These are phyloP conservation scores for Amanita inopinata DNA, from an alignment of 768 basidiomycete genomes.

Conservation along the genomic window DNA sequence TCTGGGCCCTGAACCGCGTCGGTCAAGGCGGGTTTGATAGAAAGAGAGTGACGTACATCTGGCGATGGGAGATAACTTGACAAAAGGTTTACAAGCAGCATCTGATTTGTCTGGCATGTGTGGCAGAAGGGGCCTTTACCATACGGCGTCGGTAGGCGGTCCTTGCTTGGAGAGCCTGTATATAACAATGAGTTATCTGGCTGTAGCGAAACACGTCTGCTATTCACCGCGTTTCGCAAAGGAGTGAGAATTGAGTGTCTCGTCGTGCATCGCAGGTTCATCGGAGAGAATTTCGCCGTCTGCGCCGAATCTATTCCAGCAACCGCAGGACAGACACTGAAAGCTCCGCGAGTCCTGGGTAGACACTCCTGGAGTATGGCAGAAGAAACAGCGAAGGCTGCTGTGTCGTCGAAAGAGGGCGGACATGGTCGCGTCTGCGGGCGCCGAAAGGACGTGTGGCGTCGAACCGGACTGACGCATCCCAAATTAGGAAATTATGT, in stretches of 20 bases:
- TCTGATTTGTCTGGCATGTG: conserved; percentile 88
- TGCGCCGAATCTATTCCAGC: conserved; percentile 67
- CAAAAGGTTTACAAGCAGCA: conserved; percentile 74
- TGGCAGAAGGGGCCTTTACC: conserved; percentile 68
- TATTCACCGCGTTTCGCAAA: conserved; percentile 64
- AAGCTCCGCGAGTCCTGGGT: conserved; percentile 47
- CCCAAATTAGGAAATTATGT: conserved; percentile 2
- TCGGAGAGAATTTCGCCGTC: conserved; percentile 74
- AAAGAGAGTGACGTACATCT: conserved; percentile 39
- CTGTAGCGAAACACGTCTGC: neutral
- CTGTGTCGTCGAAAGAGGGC: conserved; percentile 45
- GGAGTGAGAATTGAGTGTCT: conserved; percentile 55
- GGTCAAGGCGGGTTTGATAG: conserved; percentile 3
- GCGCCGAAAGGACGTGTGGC: neutral
- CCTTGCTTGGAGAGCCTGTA: conserved; percentile 58
- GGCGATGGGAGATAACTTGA: conserved; percentile 81
- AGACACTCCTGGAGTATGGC: conserved; percentile 35
- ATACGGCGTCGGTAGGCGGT: conserved; percentile 56
- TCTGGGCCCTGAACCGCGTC: conserved; percentile 50
- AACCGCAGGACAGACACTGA: conserved; percentile 56
- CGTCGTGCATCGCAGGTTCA: conserved; percentile 83
- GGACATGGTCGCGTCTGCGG: conserved; percentile 20
- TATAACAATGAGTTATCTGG: neutral
- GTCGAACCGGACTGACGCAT: neutral
- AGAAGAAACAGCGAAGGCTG: conserved; percentile 61